phyloP scores from a whole-genome alignment of 768 basidiomycete genomes.

The Lactifluus subvellereus region DNA sequence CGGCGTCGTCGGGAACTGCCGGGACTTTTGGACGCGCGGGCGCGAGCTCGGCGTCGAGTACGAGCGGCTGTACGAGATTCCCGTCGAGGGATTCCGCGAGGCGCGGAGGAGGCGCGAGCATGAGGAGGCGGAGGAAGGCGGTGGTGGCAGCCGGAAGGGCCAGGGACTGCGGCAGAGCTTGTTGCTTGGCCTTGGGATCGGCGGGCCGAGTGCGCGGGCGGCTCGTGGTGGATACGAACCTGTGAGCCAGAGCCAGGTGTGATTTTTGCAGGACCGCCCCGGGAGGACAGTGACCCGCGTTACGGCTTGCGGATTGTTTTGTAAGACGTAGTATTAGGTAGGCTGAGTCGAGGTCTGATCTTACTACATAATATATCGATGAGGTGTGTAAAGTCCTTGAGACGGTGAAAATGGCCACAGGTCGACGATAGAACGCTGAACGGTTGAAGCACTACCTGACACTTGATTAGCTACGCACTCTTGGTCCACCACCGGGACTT shows the following conservation, averaged over 20 bases:
- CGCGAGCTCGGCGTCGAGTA: conserved; percentile 87
- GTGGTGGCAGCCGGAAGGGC: conserved; percentile 32
- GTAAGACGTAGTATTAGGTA: background rate
- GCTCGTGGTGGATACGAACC: conserved; percentile 59
- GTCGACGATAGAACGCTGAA: too few relatives aligned
- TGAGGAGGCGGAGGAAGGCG: conserved; percentile 50
- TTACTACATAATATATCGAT: too few relatives aligned
- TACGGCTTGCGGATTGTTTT: background rate
- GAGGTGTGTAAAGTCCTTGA: too few relatives aligned
- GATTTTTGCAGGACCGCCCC: background rate
- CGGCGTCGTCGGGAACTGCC: conserved; percentile 72
- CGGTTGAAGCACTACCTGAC: too few relatives aligned
- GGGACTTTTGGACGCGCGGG: conserved; percentile 91
- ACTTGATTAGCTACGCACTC: too few relatives aligned
- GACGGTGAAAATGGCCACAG: too few relatives aligned
- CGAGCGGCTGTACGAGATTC: conserved; percentile 83
- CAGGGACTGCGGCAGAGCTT: conserved; percentile 41
- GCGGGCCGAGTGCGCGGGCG: conserved; percentile 37
- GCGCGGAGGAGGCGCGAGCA: conserved; percentile 55
- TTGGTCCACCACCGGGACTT: too few relatives aligned
- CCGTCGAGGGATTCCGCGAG: conserved; percentile 75
- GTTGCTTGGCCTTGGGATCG: conserved; percentile 51
- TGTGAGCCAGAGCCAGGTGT: conserved; percentile 60
- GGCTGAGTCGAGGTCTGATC: too few relatives aligned
- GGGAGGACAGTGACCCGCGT: background rate